Evolutionary conservation across 164 flowering plant species (phyloP).

Genomic region (Macadamia tetraphylla): DNA sequence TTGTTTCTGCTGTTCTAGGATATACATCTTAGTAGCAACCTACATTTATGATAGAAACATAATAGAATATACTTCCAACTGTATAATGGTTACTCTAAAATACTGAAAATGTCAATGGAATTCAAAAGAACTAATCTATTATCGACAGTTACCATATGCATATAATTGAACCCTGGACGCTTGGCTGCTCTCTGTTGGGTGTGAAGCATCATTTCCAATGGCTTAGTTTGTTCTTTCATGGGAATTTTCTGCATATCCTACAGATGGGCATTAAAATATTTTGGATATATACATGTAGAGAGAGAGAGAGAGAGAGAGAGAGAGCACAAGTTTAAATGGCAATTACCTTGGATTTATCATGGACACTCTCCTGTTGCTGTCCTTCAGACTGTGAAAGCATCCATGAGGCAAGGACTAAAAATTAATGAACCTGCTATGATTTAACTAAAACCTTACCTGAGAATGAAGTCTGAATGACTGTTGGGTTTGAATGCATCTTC

Average conservation of each 20-base stretch:
- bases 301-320: slow-evolving; percentile 8
- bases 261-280: neutral
- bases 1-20: slow-evolving; percentile 44
- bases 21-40: slow-evolving; percentile 51
- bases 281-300: too few species aligned
- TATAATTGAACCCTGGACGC: slow-evolving; percentile 61
- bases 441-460: slow-evolving; percentile 1
- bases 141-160: slow-evolving; percentile 25
- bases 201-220: slow-evolving; percentile 54
- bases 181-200: slow-evolving; percentile 57
- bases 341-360: slow-evolving; percentile 26
- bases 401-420: neutral
- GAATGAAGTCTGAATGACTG: slow-evolving; percentile 9
- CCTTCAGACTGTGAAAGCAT: slow-evolving; percentile 23
- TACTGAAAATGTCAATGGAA: neutral
- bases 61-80: neutral
- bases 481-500: slow-evolving; percentile 12
- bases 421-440: too few species aligned
- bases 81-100: too few species aligned
- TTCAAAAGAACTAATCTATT: neutral
- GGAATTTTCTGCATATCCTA: slow-evolving; percentile 37
- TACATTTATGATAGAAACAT: slow-evolving; percentile 9
- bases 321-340: slow-evolving; percentile 5
- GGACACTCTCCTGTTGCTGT: slow-evolving; percentile 17
- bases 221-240: slow-evolving; percentile 52